Conservation (phyloP, 306 rosid species). For the Dalbergia oliveri region DNA sequence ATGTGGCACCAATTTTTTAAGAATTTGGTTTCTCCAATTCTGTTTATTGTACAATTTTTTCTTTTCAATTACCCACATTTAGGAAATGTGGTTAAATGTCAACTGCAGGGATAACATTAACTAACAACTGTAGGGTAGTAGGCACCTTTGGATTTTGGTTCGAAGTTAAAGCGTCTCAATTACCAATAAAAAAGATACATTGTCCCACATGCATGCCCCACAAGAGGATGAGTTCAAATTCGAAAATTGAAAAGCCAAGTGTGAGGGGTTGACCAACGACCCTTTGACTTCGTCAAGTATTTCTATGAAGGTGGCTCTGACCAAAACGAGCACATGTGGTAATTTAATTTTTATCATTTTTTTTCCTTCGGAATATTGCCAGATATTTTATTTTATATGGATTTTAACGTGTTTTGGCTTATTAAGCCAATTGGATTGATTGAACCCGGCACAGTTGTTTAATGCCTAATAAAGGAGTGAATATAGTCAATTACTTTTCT, state of each 20-base stretch:
- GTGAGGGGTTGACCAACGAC: conserved; percentile 48
- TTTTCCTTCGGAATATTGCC: too few species aligned
- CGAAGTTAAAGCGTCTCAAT: too few species aligned
- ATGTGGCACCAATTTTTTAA: too few species aligned
- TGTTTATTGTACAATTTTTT: too few species aligned
- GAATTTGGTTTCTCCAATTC: too few species aligned
- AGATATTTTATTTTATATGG: background rate
- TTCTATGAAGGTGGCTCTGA: conserved; percentile 42
- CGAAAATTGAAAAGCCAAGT: conserved; percentile 14
- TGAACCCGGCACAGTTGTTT: background rate
- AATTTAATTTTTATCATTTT: background rate
- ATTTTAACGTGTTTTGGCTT: background rate
- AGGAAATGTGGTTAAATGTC: too few species aligned
- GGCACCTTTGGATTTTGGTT: too few species aligned
- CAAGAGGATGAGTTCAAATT: conserved; percentile 7
- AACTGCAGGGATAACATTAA: too few species aligned
- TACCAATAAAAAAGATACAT: conserved; percentile 13
- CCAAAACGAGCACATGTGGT: background rate
- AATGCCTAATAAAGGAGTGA: background rate
- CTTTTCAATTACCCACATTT: too few species aligned
- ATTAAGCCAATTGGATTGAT: background rate
- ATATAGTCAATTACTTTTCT: too few species aligned
- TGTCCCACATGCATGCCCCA: background rate
- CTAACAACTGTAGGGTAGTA: too few species aligned
- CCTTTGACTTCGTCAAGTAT: conserved; percentile 44